Percentiles rank a stretch among this genome's conserved stretches.
Evolutionary conservation across 2,329 filamentous ascomycete genomes (phyloP).

Genomic region (Neofusicoccum kwambonambiense): DNA sequence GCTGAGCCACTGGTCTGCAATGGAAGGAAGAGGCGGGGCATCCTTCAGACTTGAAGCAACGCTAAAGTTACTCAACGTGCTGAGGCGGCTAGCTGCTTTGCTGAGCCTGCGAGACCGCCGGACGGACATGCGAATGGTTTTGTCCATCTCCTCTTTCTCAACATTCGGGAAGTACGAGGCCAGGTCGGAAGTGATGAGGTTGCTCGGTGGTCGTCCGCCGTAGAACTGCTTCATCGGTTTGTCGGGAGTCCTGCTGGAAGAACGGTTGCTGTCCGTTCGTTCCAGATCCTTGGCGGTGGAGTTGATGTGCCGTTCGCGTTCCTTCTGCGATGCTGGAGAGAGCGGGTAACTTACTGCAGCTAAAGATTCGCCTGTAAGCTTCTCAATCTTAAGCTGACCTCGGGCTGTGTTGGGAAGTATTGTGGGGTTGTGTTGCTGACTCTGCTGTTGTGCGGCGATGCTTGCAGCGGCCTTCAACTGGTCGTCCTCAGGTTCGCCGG

Average conservation of each 20-base stretch:
- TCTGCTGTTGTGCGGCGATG: constrained; percentile 81
- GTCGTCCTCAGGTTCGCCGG: constrained; percentile 81
- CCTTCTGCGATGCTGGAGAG: constrained; percentile 69
- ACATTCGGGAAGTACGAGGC: constrained; percentile 98
- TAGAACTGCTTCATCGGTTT: constrained; percentile 76
- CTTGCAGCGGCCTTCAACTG: constrained; percentile 85
- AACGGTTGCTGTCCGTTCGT: constrained; percentile 30
- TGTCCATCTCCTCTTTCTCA: constrained; percentile 89
- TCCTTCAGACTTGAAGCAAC: constrained; percentile 89
- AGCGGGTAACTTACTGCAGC: constrained; percentile 82
- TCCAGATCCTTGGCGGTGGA: constrained; percentile 50
- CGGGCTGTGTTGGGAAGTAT: constrained; percentile 66
- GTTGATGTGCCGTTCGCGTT: constrained; percentile 66
- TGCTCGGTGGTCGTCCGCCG: constrained; percentile 87
- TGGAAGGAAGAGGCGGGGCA: constrained; percentile 91
- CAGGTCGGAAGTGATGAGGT: constrained; percentile 93
- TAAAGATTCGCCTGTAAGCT: constrained; percentile 84
- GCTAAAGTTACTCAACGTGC: constrained; percentile 90
- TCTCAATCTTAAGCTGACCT: constrained; percentile 84
- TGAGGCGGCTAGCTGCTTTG: constrained; percentile 87
- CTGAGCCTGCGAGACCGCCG: constrained; percentile 87
- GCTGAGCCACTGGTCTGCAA: constrained; percentile 87
- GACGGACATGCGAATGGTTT: constrained; percentile 89
- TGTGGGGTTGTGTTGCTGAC: constrained; percentile 60
- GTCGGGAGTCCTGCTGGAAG: constrained; percentile 42